Conservation (phyloP, 164 flowering plant species). For the Vitis cinerea region DNA sequence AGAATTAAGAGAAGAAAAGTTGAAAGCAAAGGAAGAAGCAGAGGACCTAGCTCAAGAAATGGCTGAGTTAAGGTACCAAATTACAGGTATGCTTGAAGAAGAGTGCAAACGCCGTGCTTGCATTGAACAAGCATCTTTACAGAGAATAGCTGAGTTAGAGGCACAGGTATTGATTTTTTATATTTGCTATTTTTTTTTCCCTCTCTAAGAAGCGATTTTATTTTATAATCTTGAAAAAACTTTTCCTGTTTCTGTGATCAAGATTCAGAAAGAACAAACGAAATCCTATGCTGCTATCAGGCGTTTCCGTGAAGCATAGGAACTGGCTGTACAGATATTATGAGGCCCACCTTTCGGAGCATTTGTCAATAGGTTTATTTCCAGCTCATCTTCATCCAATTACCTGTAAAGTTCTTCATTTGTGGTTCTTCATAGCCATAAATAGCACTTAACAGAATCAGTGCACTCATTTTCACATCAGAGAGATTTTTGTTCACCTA, state of each 20-base stretch:
- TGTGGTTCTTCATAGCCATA: not conserved
- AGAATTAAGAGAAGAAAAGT: conserved; percentile 65
- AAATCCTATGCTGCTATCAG: conserved; percentile 24
- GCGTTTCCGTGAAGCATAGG: conserved; percentile 25
- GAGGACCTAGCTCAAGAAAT: conserved; percentile 87
- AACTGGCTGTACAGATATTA: conserved; percentile 22
- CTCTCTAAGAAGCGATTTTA: not conserved
- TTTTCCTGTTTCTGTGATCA: conserved; percentile 2
- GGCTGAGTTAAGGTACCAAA: conserved; percentile 86
- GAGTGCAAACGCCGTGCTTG: conserved; percentile 79
- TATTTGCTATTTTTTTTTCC: not conserved
- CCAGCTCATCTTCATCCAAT: not conserved
- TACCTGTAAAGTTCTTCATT: not conserved
- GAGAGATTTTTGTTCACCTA: no score
- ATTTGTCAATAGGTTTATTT: conserved; percentile 18
- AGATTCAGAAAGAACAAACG: conserved; percentile 48
- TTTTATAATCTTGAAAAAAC: not conserved
- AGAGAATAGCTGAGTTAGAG: conserved; percentile 80
- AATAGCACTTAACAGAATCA: not conserved
- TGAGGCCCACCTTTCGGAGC: conserved; percentile 10
- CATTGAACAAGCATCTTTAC: conserved; percentile 81
- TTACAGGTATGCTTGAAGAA: conserved; percentile 75
- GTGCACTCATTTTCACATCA: no score
- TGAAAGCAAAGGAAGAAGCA: conserved; percentile 81
- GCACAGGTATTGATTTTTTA: conserved; percentile 47